A percentile compares a stretch with the other conserved stretches of the same genome.
phyloP scores from a whole-genome alignment of 75 land plant species.

The Cupressus sempervirens region DNA sequence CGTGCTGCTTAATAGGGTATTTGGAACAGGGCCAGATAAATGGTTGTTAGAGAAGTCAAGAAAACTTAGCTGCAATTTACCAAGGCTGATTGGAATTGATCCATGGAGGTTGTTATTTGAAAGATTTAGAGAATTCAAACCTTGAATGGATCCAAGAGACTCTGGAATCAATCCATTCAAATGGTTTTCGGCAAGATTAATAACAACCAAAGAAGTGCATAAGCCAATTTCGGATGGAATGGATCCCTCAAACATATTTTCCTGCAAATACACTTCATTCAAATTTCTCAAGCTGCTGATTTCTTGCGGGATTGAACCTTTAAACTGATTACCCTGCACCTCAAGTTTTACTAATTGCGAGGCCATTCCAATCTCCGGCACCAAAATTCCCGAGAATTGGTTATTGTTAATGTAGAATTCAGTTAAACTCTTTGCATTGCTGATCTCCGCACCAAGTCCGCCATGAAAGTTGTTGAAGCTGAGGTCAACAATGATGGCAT shows the following conservation, averaged over 20 bases:
- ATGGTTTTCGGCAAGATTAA: conserved; percentile 59
- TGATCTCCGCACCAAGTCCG: conserved; percentile 39
- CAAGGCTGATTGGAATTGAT: conserved; percentile 34
- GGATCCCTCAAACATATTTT: conserved; percentile 48
- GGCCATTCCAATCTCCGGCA: conserved; percentile 54
- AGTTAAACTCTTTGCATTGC: conserved; percentile 25
- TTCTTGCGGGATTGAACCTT: conserved; percentile 59
- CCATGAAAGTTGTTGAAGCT: conserved; percentile 59
- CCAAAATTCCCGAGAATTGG: conserved; percentile 55
- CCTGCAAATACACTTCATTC: conserved; percentile 50
- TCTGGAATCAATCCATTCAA: conserved; percentile 46
- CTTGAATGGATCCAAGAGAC: conserved; percentile 22
- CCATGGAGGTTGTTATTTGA: conserved; percentile 57
- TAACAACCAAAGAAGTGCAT: conserved; percentile 42
- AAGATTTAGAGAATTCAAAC: conserved; percentile 58
- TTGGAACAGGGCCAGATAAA: conserved; percentile 57
- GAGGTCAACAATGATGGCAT: conserved; percentile 53
- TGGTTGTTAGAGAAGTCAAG: conserved; percentile 53
- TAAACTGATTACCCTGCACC: conserved; percentile 49
- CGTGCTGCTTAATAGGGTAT: conserved; percentile 25
- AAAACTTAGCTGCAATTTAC: conserved; percentile 50
- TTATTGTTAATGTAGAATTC: conserved; percentile 35
- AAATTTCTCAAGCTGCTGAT: conserved; percentile 48
- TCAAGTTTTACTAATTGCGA: conserved; percentile 33
- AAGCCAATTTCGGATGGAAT: conserved; percentile 61